These are phyloP conservation scores for Colletotrichum australisinense DNA, from an alignment of 2,329 filamentous ascomycete genomes.

Conservation along the genomic window DNA sequence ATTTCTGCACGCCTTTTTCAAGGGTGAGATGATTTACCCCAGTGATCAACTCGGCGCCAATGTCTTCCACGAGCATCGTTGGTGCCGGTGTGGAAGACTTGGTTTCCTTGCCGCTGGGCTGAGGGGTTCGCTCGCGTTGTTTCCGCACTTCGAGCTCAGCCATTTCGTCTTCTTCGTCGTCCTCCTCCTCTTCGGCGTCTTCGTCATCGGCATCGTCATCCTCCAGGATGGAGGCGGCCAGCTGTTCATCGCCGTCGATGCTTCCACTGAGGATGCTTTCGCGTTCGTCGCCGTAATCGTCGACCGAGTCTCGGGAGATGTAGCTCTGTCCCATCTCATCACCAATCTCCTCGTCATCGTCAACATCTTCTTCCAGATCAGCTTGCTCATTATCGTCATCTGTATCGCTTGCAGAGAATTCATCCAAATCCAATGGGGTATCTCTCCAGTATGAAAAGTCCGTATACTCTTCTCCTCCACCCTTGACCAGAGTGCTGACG, in stretches of 20 bases:
- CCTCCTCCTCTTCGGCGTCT: constrained; percentile 47
- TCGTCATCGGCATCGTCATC: constrained; percentile 48
- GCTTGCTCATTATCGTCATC: constrained; percentile 63
- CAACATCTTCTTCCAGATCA: constrained; percentile 63
- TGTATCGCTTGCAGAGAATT: constrained; percentile 87
- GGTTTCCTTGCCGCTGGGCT: constrained; percentile 24
- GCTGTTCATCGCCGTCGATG: constrained; percentile 55
- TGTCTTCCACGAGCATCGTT: constrained; percentile 53
- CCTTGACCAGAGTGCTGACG: constrained; percentile 85
- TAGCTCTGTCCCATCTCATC: constrained; percentile 66
- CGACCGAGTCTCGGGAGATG: constrained; percentile 61
- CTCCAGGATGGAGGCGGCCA: constrained; percentile 54
- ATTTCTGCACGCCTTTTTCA: constrained; percentile 50
- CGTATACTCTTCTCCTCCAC: constrained; percentile 93
- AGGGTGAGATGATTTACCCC: constrained; percentile 66
- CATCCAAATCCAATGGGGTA: constrained; percentile 82
- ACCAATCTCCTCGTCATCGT: constrained; percentile 55
- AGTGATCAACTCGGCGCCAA: constrained; percentile 68
- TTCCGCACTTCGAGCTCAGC: constrained; percentile 47
- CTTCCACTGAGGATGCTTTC: constrained; percentile 57
- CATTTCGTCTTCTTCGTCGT: constrained; percentile 50
- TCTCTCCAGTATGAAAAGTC: constrained; percentile 98
- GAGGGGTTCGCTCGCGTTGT: constrained; percentile 31
- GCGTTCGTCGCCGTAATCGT: constrained; percentile 56
- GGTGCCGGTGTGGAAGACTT: constrained; percentile 35